Conservation (phyloP, 208 protist genomes). For the Strigomonas culicis region DNA sequence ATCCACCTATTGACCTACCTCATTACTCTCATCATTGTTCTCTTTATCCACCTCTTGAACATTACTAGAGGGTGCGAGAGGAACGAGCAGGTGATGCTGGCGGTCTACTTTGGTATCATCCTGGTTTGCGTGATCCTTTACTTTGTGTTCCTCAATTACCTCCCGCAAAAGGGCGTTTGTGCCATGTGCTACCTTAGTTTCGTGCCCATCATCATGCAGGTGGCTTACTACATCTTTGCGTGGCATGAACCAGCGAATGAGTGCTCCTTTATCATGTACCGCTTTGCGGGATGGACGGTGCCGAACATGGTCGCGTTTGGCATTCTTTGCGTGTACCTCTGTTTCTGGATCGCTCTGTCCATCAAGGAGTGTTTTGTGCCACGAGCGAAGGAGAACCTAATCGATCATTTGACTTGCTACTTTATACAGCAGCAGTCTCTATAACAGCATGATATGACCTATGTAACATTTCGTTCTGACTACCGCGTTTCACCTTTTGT, state of each 20-base stretch:
- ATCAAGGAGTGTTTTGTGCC: too few relatives aligned
- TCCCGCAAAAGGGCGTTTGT: too few relatives aligned
- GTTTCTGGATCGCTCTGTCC: constrained; percentile 29
- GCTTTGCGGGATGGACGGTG: constrained; percentile 23
- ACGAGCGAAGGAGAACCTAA: too few relatives aligned
- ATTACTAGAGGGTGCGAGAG: constrained; percentile 19
- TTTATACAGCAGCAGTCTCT: too few relatives aligned
- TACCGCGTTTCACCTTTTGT: background rate
- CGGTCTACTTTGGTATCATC: constrained; percentile 32
- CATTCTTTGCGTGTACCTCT: constrained; percentile 29
- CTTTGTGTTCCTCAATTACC: constrained; percentile 30
- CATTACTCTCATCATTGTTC: constrained; percentile 11
- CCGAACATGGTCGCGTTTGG: constrained; percentile 41
- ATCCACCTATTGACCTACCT: constrained; percentile 17
- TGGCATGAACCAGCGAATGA: background rate
- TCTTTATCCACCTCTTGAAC: constrained; percentile 42
- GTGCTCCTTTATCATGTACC: constrained; percentile 27
- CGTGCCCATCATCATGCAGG: constrained; percentile 30
- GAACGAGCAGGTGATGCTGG: constrained; percentile 20
- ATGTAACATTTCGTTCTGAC: constrained; percentile 6
- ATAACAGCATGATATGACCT: too few relatives aligned
- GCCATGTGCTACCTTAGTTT: too few relatives aligned
- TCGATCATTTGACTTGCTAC: too few relatives aligned
- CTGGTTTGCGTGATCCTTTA: constrained; percentile 21
- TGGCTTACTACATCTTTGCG: constrained; percentile 32